Evolutionary conservation across 441 rosid species (phyloP).

Genomic region (Corymbia calophylla): DNA sequence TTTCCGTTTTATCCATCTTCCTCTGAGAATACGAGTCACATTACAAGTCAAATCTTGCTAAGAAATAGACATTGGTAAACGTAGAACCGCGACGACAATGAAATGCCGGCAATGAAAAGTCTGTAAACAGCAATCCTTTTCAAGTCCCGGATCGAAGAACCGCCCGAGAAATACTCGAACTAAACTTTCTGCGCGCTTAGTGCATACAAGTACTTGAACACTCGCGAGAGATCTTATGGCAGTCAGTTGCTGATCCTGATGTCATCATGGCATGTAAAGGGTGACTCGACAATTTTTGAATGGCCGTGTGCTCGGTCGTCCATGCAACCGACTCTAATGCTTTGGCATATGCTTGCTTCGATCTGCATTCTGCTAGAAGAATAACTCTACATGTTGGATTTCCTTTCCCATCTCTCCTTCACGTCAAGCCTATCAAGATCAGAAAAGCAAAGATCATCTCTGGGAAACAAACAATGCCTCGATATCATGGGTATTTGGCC

Average conservation of each 20-base stretch:
- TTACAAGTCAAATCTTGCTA: background rate
- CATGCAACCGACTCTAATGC: background rate
- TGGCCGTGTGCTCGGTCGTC: background rate
- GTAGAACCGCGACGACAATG: background rate
- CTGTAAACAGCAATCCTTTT: background rate
- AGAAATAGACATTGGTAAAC: background rate
- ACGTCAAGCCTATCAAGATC: conserved; percentile 60
- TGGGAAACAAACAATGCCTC: background rate
- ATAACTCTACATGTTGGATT: conserved; percentile 69
- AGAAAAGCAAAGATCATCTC: background rate
- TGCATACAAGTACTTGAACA: background rate
- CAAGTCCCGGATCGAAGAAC: background rate
- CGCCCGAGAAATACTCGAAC: background rate
- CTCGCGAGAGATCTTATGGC: background rate
- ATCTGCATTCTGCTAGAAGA: background rate
- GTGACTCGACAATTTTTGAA: background rate
- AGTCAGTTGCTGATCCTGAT: background rate
- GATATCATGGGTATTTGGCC: background rate
- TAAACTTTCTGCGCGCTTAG: background rate
- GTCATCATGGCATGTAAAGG: background rate
- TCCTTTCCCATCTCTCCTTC: conserved; percentile 91
- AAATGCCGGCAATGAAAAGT: background rate
- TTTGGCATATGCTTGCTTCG: background rate
- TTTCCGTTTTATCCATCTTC: background rate
- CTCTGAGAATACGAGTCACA: background rate